These are phyloP conservation scores for Maudiozyma turicensis DNA, from an alignment of 805 yeast genomes.

Conservation along the genomic window DNA sequence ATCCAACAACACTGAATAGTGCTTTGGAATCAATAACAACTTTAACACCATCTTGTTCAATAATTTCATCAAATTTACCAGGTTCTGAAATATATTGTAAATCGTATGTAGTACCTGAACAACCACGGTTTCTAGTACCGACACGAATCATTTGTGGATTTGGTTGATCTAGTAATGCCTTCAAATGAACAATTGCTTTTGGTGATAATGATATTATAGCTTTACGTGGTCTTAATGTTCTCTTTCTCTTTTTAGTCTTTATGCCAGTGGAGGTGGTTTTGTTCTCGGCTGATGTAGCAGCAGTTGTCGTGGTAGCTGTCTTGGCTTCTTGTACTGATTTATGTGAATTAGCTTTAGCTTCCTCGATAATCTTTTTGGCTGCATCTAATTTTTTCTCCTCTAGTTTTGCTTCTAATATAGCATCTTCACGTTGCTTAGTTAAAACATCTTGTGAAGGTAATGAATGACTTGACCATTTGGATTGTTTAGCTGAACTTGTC, in stretches of 20 bases:
- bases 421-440: conserved; percentile 34
- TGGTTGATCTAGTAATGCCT: conserved; percentile 62
- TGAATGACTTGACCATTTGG: conserved; percentile 38
- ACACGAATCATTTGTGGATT: conserved; percentile 82
- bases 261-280: not conserved
- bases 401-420: conserved; percentile 6
- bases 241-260: conserved; percentile 36
- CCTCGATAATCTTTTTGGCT: conserved; percentile 8
- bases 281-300: not conserved
- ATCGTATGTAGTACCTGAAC: conserved; percentile 90
- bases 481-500: not conserved
- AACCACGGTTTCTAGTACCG: conserved; percentile 93
- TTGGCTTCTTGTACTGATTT: not conserved
- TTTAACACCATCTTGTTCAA: conserved; percentile 87
- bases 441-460: conserved; percentile 38
- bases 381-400: conserved; percentile 17
- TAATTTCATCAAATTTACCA: conserved; percentile 91
- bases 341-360: not conserved
- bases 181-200: conserved; percentile 65
- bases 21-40: conserved; percentile 95
- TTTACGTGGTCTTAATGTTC: conserved; percentile 75
- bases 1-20: conserved; percentile 86
- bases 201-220: conserved; percentile 78
- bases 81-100: conserved; percentile 83
- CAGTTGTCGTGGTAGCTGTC: not conserved